phyloP scores from a whole-genome alignment of 495 filamentous ascomycete species.

The Tuber magnatum region DNA sequence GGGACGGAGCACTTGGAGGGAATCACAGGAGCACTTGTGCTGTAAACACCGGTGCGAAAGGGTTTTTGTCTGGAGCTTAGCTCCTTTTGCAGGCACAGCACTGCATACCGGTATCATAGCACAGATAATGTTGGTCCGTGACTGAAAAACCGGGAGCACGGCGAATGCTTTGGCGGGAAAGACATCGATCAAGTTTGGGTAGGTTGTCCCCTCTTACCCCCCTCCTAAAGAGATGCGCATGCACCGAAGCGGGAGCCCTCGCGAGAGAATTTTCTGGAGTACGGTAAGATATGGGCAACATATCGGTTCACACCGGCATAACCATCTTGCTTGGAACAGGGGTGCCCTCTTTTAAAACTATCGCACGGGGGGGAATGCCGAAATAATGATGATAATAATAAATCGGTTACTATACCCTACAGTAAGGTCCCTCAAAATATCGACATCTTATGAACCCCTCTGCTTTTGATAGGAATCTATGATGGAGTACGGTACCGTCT shows the following conservation, averaged over 20 bases:
- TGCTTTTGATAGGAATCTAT: background rate
- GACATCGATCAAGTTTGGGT: background rate
- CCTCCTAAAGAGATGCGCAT: background rate
- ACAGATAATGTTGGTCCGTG: background rate
- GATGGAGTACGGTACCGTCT: background rate
- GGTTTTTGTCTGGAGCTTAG: background rate
- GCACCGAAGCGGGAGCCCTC: background rate
- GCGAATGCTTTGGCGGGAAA: background rate
- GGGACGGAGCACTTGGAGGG: background rate
- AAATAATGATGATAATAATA: background rate
- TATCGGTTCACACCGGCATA: background rate
- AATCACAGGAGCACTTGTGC: background rate
- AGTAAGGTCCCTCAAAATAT: background rate
- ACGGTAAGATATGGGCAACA: background rate
- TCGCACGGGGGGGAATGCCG: background rate
- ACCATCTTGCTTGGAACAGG: background rate
- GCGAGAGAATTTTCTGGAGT: background rate
- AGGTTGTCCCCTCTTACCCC: background rate
- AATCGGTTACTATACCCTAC: background rate
- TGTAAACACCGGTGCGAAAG: background rate
- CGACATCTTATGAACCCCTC: background rate
- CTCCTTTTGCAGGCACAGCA: background rate
- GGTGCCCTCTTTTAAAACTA: background rate
- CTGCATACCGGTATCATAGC: background rate
- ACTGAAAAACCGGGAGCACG: background rate